These are phyloP conservation scores for Tanacetum coccineum DNA, from an alignment of 129 eudicot genomes.

Conservation along the genomic window DNA sequence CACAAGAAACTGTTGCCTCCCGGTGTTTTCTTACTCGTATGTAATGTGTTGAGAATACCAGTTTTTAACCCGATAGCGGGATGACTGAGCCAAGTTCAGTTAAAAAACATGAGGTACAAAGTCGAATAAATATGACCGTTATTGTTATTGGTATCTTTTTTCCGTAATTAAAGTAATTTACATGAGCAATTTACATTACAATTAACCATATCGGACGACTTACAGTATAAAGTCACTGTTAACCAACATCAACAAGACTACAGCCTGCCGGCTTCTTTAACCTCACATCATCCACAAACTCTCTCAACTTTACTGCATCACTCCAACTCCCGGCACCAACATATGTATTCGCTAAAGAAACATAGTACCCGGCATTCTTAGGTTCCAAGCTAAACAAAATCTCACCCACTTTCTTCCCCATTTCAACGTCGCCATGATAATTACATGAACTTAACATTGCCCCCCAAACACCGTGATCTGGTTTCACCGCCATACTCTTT, in stretches of 20 bases:
- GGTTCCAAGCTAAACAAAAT: constrained; percentile 55
- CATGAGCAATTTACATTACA: not conserved
- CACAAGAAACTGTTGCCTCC: not conserved
- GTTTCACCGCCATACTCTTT: constrained; percentile 16
- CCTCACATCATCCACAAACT: no score
- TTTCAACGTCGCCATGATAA: constrained; percentile 54
- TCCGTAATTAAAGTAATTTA: not conserved
- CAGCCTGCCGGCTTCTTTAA: no score
- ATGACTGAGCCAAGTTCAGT: no score
- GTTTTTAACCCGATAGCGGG: no score
- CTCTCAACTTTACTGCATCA: no score
- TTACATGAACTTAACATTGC: constrained; percentile 68
- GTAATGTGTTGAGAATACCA: no score
- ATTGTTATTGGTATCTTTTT: no score
- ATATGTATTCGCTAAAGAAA: constrained; percentile 53
- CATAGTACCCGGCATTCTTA: constrained; percentile 49
- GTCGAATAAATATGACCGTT: no score
- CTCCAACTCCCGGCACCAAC: constrained; percentile 63
- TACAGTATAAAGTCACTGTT: no score
- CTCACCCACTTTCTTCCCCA: constrained; percentile 61
- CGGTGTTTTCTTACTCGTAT: no score
- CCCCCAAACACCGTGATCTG: constrained; percentile 67
- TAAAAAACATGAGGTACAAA: no score
- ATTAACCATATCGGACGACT: not conserved
- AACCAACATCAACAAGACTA: no score